A percentile compares a stretch with the other conserved stretches of the same genome.
phyloP scores from a whole-genome alignment of 441 rosid genomes.

The Heliophila coronopifolia region DNA sequence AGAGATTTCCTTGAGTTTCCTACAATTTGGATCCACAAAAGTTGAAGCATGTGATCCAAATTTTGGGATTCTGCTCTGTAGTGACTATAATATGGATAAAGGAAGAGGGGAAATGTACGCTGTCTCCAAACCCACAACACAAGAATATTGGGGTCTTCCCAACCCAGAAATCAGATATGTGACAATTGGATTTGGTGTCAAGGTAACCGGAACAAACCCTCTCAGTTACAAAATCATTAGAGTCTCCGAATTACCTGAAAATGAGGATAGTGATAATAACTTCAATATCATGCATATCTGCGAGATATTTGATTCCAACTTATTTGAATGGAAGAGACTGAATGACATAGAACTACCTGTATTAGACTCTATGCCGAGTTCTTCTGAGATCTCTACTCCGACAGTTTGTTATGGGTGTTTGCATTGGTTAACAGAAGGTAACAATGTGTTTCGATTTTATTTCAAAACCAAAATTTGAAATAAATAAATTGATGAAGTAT shows the following conservation, averaged over 20 bases:
- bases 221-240: slow-evolving; percentile 3
- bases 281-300: background rate
- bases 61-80: slow-evolving; percentile 6
- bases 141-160: background rate
- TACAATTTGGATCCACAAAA: too few relatives aligned
- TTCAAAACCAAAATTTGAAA: slow-evolving; percentile 3
- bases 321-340: background rate
- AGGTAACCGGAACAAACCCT: background rate
- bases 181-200: background rate
- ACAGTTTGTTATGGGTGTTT: background rate
- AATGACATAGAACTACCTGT: background rate
- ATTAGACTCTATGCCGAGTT: background rate
- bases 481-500: too few relatives aligned
- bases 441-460: slow-evolving; percentile 1
- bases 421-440: slow-evolving; percentile 2
- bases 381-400: background rate
- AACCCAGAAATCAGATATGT: background rate
- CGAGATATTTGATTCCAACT: slow-evolving; percentile 1
- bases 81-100: background rate
- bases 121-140: slow-evolving; percentile 9
- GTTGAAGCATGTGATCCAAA: slow-evolving; percentile 11
- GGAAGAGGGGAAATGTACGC: background rate
- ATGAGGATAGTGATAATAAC: background rate
- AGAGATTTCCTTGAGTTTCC: too few relatives aligned
- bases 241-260: background rate